Evolutionary conservation across 768 basidiomycete species (phyloP), one percentile per base, ranked within the genome.

Genomic region (Suillus hirtellus): DNA sequence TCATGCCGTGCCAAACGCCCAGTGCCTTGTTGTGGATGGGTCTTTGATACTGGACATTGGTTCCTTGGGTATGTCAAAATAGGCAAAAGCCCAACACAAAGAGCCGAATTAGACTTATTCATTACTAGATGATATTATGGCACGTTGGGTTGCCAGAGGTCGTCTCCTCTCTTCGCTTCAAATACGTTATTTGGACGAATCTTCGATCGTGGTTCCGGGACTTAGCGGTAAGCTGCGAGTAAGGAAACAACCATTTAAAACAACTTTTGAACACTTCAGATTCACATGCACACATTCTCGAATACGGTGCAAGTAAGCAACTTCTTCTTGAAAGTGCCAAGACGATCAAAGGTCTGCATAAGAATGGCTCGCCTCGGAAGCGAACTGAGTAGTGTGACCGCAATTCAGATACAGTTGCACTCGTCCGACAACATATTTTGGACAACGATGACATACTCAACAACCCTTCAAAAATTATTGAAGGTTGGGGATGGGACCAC

Each of bases 401-500:
- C n/a, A n/a, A 49, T 12, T 55, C 66, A 90, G 89, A 89, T 63
- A 86, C 89, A 59, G 83, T 90, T 44, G 77, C 77, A 1, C 82
- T 86, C 52, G 82, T 93, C 43, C 81, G 82, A 59, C 71, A 82
- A 24, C 89, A 85, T 73, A 86, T 94, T 60, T 73, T 85, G 12
- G 73, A 79, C 10, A 81, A 86, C 64, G 82, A 82, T 0, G 86
- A 88, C 47, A 74, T 89, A n/a, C 73, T 78, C 24, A 76, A 78
- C 21, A 83, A 93, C 71, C 82, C 77, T 15, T 79, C 83, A 21
- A 83, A 81, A 66, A 87, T 87, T 73, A 82, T 96, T 17, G 83
- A 87, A 61, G 93, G 93, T 2, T 86, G 89, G 71, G 95, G 95
- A 1, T 96, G 95, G 94, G 92, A 96, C 73, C 95, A 96, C 74